Percentiles rank a stretch among this genome's conserved stretches.
phyloP scores from a whole-genome alignment of 2,329 filamentous ascomycete species.

The Curvularia sp. region DNA sequence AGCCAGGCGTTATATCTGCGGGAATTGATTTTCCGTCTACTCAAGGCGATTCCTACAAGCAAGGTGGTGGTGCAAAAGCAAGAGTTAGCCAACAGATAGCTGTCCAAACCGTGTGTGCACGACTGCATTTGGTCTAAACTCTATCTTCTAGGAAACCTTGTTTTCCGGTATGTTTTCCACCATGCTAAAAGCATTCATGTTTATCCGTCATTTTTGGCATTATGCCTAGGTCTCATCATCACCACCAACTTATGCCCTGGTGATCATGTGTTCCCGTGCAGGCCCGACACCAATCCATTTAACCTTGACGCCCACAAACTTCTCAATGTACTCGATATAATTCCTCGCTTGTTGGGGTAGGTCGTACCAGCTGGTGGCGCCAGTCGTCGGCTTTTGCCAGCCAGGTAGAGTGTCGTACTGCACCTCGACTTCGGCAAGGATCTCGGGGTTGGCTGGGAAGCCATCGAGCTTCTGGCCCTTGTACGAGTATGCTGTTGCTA shows the following conservation, averaged over 20 bases:
- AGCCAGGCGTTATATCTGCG: background rate
- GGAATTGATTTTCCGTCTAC: background rate
- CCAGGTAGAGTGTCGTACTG: constrained; percentile 73
- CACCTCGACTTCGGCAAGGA: constrained; percentile 67
- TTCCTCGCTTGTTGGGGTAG: constrained; percentile 69
- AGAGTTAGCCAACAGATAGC: background rate
- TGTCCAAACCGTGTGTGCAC: background rate
- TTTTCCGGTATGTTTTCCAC: background rate
- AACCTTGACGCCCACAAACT: constrained; percentile 68
- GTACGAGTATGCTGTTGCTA: constrained; percentile 73
- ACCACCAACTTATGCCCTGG: constrained; percentile 51
- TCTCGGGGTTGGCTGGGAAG: constrained; percentile 70
- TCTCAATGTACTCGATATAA: constrained; percentile 73
- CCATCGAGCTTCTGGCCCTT: constrained; percentile 64
- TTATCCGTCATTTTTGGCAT: background rate
- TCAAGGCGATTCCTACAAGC: background rate
- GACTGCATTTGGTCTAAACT: constrained; percentile 12
- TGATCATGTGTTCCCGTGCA: constrained; percentile 69
- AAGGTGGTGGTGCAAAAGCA: background rate
- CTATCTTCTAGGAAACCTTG: constrained; percentile 11
- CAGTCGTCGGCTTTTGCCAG: constrained; percentile 71
- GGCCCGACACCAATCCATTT: constrained; percentile 73
- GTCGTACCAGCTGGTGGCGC: constrained; percentile 66
- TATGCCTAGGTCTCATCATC: background rate
- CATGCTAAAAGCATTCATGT: background rate